Percentiles rank a stretch among this genome's conserved stretches.
These are phyloP conservation scores for Microdochium bolleyi DNA, from an alignment of 2,329 filamentous ascomycete species.

Conservation along the genomic window DNA sequence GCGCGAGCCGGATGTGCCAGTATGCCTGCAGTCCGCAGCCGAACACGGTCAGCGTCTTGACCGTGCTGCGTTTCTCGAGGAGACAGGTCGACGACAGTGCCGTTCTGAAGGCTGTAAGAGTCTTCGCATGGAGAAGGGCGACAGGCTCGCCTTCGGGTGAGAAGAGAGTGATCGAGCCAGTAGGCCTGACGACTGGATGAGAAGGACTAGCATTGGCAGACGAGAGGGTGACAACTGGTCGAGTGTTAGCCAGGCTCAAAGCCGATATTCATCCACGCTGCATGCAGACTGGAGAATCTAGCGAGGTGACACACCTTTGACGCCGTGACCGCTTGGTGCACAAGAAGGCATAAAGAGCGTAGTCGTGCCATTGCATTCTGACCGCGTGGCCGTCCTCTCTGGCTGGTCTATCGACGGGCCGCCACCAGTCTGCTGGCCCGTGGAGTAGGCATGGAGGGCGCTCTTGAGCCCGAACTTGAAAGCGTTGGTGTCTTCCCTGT, in stretches of 20 bases:
- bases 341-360: slow-evolving; percentile 71
- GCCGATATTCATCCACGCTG: too few species aligned
- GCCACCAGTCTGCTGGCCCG: slow-evolving; percentile 35
- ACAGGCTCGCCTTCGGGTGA: slow-evolving; percentile 50
- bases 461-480: slow-evolving; percentile 40
- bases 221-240: slow-evolving; percentile 54
- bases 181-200: slow-evolving; percentile 36
- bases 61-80: slow-evolving; percentile 54
- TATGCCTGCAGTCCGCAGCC: slow-evolving; percentile 86
- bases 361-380: slow-evolving; percentile 40
- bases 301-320: slow-evolving; percentile 46
- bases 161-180: slow-evolving; percentile 64
- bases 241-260: slow-evolving; percentile 3
- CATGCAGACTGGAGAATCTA: slow-evolving; percentile 2
- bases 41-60: slow-evolving; percentile 76
- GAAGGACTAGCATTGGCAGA: slow-evolving; percentile 25
- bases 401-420: slow-evolving; percentile 46
- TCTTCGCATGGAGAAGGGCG: slow-evolving; percentile 64
- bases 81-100: slow-evolving; percentile 64
- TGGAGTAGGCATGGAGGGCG: slow-evolving; percentile 56
- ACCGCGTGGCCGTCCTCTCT: slow-evolving; percentile 39
- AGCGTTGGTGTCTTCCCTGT: slow-evolving; percentile 39
- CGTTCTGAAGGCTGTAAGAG: slow-evolving; percentile 74
- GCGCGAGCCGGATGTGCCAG: slow-evolving; percentile 83
- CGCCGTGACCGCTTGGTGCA: slow-evolving; percentile 53